phyloP scores from a whole-genome alignment of 2,329 filamentous ascomycete genomes.

The Pestalotiopsis sp. region DNA sequence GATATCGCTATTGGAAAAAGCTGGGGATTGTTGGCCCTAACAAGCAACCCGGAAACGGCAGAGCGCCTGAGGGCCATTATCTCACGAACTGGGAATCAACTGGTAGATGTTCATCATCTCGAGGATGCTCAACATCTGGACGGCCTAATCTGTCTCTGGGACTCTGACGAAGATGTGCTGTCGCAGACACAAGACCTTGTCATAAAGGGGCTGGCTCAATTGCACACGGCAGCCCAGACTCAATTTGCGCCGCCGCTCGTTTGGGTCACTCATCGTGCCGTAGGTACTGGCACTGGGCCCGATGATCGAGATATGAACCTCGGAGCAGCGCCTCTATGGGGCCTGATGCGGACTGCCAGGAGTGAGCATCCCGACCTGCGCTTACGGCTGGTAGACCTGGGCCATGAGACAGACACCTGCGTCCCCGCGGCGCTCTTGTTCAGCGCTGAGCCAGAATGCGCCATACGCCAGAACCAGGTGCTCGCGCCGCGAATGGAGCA shows the following conservation, averaged over 20 bases:
- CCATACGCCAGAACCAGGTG: slow-evolving; percentile 21
- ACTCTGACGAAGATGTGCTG: slow-evolving; percentile 23
- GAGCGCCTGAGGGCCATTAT: slow-evolving; percentile 11
- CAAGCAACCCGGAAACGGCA: slow-evolving; percentile 12
- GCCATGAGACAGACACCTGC: slow-evolving; percentile 12
- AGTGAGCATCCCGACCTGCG: slow-evolving; percentile 32
- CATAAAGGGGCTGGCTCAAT: slow-evolving; percentile 23
- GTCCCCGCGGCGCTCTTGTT: slow-evolving; percentile 20
- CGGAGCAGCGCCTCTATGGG: slow-evolving; percentile 29
- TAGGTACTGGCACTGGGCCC: slow-evolving; percentile 22
- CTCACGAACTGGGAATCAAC: slow-evolving; percentile 16
- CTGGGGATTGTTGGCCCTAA: slow-evolving; percentile 21
- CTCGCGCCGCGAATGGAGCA: slow-evolving; percentile 25
- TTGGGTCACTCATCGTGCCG: slow-evolving; percentile 28
- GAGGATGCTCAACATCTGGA: slow-evolving; percentile 24
- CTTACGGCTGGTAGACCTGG: slow-evolving; percentile 28
- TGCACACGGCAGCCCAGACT: slow-evolving; percentile 25
- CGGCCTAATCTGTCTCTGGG: slow-evolving; percentile 28
- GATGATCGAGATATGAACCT: slow-evolving; percentile 21
- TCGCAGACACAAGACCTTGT: slow-evolving; percentile 21
- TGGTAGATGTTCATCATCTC: slow-evolving; percentile 20
- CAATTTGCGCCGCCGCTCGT: slow-evolving; percentile 23
- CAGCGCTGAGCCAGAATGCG: slow-evolving; percentile 23
- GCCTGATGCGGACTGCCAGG: slow-evolving; percentile 30
- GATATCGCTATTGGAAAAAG: slow-evolving; percentile 9